Conservation (phyloP, 192 early-diverging fungal species). For the Hyaloraphidium curvatum region DNA sequence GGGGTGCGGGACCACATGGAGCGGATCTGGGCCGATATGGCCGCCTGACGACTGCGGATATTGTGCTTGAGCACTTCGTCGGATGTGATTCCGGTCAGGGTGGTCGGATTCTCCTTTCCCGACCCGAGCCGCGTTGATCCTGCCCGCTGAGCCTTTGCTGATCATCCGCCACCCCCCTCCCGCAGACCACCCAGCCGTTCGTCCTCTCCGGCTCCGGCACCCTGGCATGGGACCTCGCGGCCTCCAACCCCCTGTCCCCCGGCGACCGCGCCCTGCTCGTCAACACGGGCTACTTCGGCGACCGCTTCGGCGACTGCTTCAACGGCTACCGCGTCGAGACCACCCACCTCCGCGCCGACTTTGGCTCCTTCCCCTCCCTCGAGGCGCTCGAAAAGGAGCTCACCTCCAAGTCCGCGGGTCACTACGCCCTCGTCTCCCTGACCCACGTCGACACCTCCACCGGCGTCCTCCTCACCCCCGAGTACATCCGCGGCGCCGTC, state of each 20-base stretch:
- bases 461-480: conserved; percentile 71
- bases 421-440: conserved; percentile 60
- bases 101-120: neutral
- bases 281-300: conserved; percentile 90
- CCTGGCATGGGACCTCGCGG: conserved; percentile 92
- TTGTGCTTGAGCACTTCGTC: too few relatives aligned
- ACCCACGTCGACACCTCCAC: conserved; percentile 95
- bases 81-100: too few relatives aligned
- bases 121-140: neutral
- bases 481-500: conserved; percentile 53
- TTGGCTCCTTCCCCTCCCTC: conserved; percentile 49
- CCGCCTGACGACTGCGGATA: too few relatives aligned
- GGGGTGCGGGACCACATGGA: neutral
- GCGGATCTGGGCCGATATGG: too few relatives aligned
- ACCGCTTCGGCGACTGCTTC: conserved; percentile 81
- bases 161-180: neutral
- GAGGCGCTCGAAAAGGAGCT: conserved; percentile 48
- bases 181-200: conserved; percentile 64
- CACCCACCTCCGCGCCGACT: conserved; percentile 42
- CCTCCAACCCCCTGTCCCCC: conserved; percentile 73
- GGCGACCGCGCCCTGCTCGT: conserved; percentile 74
- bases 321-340: conserved; percentile 78
- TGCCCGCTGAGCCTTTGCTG: neutral
- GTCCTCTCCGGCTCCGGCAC: conserved; percentile 91
- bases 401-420: conserved; percentile 13